Conservation (phyloP, 805 yeast species). For the Zygosaccharomyces bailii region DNA sequence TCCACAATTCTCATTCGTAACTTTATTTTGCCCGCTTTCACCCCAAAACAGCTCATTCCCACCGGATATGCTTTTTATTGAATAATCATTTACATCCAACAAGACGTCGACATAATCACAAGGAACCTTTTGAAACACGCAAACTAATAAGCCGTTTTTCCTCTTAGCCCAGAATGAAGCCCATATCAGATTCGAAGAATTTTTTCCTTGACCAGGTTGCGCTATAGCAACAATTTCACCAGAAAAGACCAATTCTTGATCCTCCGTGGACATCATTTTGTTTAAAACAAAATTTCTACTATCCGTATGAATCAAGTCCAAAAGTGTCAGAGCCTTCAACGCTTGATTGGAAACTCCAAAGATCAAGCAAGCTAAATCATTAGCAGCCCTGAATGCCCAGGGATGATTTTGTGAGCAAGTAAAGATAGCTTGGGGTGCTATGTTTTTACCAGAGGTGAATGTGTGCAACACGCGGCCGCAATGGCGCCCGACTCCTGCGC, state of each 20-base stretch:
- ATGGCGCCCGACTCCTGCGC: slow-evolving; percentile 8
- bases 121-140: slow-evolving; percentile 84
- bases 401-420: slow-evolving; percentile 74
- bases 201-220: slow-evolving; percentile 49
- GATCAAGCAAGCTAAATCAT: slow-evolving; percentile 83
- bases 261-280: slow-evolving; percentile 42
- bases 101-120: slow-evolving; percentile 62
- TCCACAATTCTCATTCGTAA: slow-evolving; percentile 8
- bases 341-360: slow-evolving; percentile 74
- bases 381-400: slow-evolving; percentile 78
- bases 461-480: slow-evolving; percentile 54
- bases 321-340: slow-evolving; percentile 57
- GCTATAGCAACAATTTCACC: slow-evolving; percentile 84
- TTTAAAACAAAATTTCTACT: slow-evolving; percentile 66
- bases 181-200: slow-evolving; percentile 54
- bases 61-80: slow-evolving; percentile 27
- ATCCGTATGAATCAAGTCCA: slow-evolving; percentile 76
- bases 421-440: slow-evolving; percentile 78
- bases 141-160: slow-evolving; percentile 64
- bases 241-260: slow-evolving; percentile 56
- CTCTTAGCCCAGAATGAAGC: slow-evolving; percentile 90
- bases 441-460: slow-evolving; percentile 63
- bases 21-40: slow-evolving; percentile 1
- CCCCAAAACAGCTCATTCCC: slow-evolving; percentile 24
- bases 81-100: slow-evolving; percentile 36